Evolutionary conservation across 495 filamentous ascomycete species (phyloP).

Genomic region (Chaetomium fimeti): DNA sequence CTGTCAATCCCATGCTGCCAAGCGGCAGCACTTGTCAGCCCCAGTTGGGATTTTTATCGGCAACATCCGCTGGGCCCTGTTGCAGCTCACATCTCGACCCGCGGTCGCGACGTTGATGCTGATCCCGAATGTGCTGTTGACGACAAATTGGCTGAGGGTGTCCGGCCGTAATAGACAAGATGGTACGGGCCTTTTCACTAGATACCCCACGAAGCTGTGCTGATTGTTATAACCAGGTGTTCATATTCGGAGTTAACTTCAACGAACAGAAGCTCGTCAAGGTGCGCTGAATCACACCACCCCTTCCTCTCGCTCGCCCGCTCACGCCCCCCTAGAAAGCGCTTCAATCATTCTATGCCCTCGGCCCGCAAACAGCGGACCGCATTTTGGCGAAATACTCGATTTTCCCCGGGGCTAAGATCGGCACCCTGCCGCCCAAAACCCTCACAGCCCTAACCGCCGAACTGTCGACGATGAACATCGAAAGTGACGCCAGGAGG

Average conservation of each 20-base stretch:
- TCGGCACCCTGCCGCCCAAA: slow-evolving; percentile 67
- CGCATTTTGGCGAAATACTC: slow-evolving; percentile 80
- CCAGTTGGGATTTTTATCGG: slow-evolving; percentile 18
- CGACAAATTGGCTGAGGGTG: slow-evolving; percentile 25
- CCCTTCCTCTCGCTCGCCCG: background rate
- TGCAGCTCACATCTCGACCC: background rate
- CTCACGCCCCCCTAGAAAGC: slow-evolving; percentile 60
- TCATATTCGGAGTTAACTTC: slow-evolving; percentile 85
- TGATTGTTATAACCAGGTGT: slow-evolving; percentile 54
- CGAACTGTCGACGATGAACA: slow-evolving; percentile 85
- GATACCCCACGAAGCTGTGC: too few species aligned
- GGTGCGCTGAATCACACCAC: slow-evolving; percentile 51
- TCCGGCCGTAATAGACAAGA: slow-evolving; percentile 29
- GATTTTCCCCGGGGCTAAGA: slow-evolving; percentile 76
- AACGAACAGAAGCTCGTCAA: slow-evolving; percentile 75
- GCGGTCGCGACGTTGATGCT: slow-evolving; percentile 17
- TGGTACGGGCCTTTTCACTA: slow-evolving; percentile 24
- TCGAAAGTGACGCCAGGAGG: slow-evolving; percentile 83
- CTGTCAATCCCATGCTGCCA: background rate
- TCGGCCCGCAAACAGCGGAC: slow-evolving; percentile 67
- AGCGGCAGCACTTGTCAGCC: background rate
- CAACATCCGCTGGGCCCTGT: slow-evolving; percentile 9
- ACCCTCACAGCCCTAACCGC: slow-evolving; percentile 76
- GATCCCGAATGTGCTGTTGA: slow-evolving; percentile 21
- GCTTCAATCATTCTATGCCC: slow-evolving; percentile 84